Evolutionary conservation across 2,329 filamentous ascomycete genomes (phyloP).

Genomic region (Ilyonectria mors-panacis): DNA sequence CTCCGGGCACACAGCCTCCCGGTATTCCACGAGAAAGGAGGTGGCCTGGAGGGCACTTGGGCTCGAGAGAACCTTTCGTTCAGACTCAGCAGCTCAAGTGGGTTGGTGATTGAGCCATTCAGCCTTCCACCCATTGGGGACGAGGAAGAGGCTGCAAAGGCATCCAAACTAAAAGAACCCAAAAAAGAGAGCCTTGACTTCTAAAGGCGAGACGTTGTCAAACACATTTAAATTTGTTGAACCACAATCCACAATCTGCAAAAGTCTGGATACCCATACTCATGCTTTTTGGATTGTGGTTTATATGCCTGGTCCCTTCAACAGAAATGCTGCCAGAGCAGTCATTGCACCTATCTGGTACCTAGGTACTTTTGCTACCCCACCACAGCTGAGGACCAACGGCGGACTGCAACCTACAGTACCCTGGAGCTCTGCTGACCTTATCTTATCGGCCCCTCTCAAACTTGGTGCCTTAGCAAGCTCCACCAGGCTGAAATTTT

Average conservation of each 20-base stretch:
- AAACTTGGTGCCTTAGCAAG: slow-evolving; percentile 14
- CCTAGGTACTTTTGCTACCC: not conserved
- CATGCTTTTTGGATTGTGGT: too few species aligned
- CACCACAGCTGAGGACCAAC: not conserved
- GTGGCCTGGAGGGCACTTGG: slow-evolving; percentile 77
- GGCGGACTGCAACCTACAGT: slow-evolving; percentile 15
- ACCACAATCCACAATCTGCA: too few species aligned
- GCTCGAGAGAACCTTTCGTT: slow-evolving; percentile 92
- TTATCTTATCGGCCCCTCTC: slow-evolving; percentile 30
- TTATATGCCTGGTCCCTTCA: too few species aligned
- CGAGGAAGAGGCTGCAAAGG: slow-evolving; percentile 63
- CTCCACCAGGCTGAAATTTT: slow-evolving; percentile 44
- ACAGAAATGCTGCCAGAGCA: not conserved
- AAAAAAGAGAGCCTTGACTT: slow-evolving; percentile 82
- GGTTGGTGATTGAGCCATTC: slow-evolving; percentile 89
- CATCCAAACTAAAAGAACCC: slow-evolving; percentile 64
- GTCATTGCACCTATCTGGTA: not conserved
- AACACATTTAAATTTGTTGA: not conserved
- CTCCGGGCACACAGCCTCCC: slow-evolving; percentile 87
- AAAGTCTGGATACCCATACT: too few species aligned
- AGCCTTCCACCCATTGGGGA: slow-evolving; percentile 90
- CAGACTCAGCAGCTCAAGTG: slow-evolving; percentile 83
- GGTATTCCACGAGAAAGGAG: slow-evolving; percentile 89
- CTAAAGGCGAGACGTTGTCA: slow-evolving; percentile 57
- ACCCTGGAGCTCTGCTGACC: slow-evolving; percentile 24